Evolutionary conservation across 768 basidiomycete species (phyloP).

Genomic region (Nevesoporus exiguus): DNA sequence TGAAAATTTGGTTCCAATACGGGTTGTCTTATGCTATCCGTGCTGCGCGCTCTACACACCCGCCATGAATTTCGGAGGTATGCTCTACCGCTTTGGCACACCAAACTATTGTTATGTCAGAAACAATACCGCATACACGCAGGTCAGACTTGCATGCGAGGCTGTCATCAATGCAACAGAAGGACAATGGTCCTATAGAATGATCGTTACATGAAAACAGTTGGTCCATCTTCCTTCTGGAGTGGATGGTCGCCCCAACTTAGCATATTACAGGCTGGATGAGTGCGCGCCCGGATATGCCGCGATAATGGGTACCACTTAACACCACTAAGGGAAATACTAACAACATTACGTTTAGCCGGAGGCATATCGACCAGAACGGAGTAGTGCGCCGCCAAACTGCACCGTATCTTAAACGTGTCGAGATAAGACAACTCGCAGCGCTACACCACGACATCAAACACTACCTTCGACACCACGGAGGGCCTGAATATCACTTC

Average conservation of each 20-base stretch:
- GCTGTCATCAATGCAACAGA: constrained; percentile 26
- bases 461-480: constrained; percentile 58
- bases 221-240: constrained; percentile 46
- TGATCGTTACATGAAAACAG: constrained; percentile 92
- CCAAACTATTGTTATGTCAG: neutral
- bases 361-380: constrained; percentile 81
- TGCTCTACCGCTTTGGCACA: neutral
- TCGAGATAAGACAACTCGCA: constrained; percentile 19
- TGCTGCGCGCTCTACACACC: constrained; percentile 68
- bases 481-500: constrained; percentile 50
- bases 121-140: neutral
- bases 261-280: constrained; percentile 47
- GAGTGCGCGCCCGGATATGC: constrained; percentile 40
- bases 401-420: neutral
- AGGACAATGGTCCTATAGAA: constrained; percentile 56
- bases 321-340: constrained; percentile 33
- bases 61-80: constrained; percentile 79
- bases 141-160: constrained; percentile 50
- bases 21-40: constrained; percentile 74
- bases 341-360: constrained; percentile 56
- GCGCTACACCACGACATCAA: constrained; percentile 62
- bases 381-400: constrained; percentile 49
- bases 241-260: neutral
- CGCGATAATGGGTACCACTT: constrained; percentile 16
- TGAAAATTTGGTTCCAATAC: constrained; percentile 44